phyloP scores from a whole-genome alignment of 768 basidiomycete species.

The Lactarius quietus region DNA sequence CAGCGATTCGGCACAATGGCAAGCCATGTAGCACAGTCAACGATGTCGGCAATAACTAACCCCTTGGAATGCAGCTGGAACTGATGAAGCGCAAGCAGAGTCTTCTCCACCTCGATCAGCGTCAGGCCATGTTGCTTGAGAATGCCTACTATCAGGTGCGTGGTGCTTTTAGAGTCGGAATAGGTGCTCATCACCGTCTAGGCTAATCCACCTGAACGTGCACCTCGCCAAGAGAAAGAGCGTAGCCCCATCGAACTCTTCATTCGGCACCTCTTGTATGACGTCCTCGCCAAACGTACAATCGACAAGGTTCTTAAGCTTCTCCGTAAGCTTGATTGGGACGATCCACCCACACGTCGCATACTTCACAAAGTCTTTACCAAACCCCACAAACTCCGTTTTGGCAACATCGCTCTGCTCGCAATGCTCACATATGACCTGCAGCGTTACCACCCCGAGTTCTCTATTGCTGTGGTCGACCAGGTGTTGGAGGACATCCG shows the following conservation, averaged over 20 bases:
- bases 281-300: slow-evolving; percentile 88
- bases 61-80: slow-evolving; percentile 57
- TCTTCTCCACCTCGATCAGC: slow-evolving; percentile 88
- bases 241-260: slow-evolving; percentile 88
- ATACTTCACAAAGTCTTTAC: slow-evolving; percentile 86
- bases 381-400: slow-evolving; percentile 99
- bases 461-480: slow-evolving; percentile 85
- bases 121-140: slow-evolving; percentile 85
- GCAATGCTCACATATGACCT: slow-evolving; percentile 96
- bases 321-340: slow-evolving; percentile 93
- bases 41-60: neutral
- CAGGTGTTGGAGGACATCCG: slow-evolving; percentile 93
- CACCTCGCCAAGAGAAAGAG: slow-evolving; percentile 80
- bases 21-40: slow-evolving; percentile 19
- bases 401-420: slow-evolving; percentile 79
- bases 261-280: slow-evolving; percentile 91
- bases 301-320: slow-evolving; percentile 95
- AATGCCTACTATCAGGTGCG: slow-evolving; percentile 96
- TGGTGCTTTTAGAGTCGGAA: slow-evolving; percentile 4
- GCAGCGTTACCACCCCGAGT: slow-evolving; percentile 88
- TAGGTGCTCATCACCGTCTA: slow-evolving; percentile 34
- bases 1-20: slow-evolving; percentile 90
- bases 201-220: slow-evolving; percentile 97
- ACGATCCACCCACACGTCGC: slow-evolving; percentile 57
- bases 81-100: slow-evolving; percentile 93